These are phyloP conservation scores for Aspergillus phoenicis DNA, from an alignment of 2,329 filamentous ascomycete genomes.

Conservation along the genomic window DNA sequence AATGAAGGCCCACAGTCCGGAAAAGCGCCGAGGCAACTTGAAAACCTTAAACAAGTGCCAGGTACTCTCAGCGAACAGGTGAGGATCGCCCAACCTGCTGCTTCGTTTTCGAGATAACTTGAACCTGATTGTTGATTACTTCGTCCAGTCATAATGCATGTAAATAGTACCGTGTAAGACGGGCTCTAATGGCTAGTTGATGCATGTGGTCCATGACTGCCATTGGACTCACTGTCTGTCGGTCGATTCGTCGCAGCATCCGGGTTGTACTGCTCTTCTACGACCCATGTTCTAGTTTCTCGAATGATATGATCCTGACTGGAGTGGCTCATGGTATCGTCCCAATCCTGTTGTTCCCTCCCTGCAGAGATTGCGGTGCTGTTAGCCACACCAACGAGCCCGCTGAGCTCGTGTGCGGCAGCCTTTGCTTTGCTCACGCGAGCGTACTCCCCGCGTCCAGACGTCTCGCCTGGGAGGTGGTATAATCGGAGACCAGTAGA, in stretches of 20 bases:
- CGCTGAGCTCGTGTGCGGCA: constrained; percentile 1
- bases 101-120: not conserved
- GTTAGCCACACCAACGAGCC: not conserved
- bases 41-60: not conserved
- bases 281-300: not conserved
- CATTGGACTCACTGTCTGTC: not conserved
- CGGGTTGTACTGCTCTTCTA: constrained; percentile 5
- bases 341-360: not conserved
- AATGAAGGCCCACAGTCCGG: not conserved
- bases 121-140: not conserved
- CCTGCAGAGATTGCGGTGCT: not conserved
- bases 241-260: not conserved
- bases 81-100: not conserved
- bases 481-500: constrained; percentile 5
- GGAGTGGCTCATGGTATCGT: constrained; percentile 1
- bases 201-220: not conserved
- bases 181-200: not conserved
- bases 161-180: not conserved
- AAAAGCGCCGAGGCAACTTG: not conserved
- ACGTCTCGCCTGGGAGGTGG: not conserved
- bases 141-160: not conserved
- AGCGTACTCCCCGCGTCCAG: not conserved
- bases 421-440: not conserved
- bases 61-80: not conserved
- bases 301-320: constrained; percentile 6